These are phyloP conservation scores for Sugiyamaella boreocaroliniensis DNA, from an alignment of 805 yeast species.

Conservation along the genomic window DNA sequence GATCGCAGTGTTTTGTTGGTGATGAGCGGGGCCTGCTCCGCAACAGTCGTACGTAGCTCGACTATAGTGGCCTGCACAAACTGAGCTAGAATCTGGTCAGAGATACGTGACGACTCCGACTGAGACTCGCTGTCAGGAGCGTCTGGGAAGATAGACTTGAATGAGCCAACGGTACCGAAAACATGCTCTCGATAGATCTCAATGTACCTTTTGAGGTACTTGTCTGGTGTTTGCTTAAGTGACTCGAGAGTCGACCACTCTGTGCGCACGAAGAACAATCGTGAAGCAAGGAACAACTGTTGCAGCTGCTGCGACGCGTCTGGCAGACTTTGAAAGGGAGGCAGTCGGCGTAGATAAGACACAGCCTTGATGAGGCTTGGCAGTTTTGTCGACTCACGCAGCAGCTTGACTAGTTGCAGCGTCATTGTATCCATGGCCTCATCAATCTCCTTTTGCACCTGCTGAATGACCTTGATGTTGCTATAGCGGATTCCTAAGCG, in stretches of 20 bases:
- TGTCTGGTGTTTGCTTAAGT: conserved; percentile 48
- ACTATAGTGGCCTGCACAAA: conserved; percentile 25
- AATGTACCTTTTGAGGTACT: conserved; percentile 67
- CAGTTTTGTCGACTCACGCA: conserved; percentile 71
- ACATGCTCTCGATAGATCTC: conserved; percentile 82
- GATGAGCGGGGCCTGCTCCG: conserved; percentile 24
- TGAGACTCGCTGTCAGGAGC: conserved; percentile 20
- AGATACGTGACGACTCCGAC: not conserved
- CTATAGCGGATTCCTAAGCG: conserved; percentile 68
- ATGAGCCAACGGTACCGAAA: conserved; percentile 63
- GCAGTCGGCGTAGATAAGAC: conserved; percentile 62
- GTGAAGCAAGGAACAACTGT: conserved; percentile 56
- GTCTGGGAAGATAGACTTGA: conserved; percentile 52
- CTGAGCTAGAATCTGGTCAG: conserved; percentile 20
- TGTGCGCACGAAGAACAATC: conserved; percentile 57
- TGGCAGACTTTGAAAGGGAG: conserved; percentile 26
- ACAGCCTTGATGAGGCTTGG: conserved; percentile 73
- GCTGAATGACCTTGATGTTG: conserved; percentile 44
- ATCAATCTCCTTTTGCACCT: conserved; percentile 49
- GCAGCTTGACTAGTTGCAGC: conserved; percentile 56
- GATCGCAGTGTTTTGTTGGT: conserved; percentile 35
- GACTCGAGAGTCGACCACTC: conserved; percentile 57
- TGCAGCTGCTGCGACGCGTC: conserved; percentile 35
- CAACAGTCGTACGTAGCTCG: conserved; percentile 21
- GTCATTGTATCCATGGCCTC: conserved; percentile 53